These are phyloP conservation scores for Cyclotella choctawhatcheeana DNA, from an alignment of 108 stramenopile genomes.

Conservation along the genomic window DNA sequence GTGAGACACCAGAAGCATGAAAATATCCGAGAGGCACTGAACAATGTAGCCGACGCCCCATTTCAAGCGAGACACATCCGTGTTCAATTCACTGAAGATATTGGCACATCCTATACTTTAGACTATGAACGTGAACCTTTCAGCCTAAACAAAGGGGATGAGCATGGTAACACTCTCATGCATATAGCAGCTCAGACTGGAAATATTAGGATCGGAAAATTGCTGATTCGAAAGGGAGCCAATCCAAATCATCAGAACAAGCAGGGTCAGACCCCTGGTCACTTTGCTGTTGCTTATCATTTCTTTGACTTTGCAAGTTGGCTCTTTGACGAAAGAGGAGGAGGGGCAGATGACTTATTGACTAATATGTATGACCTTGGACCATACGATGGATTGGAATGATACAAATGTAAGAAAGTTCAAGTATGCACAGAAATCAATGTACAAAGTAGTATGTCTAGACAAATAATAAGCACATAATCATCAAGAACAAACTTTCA, in stretches of 20 bases:
- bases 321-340: slow-evolving; percentile 69
- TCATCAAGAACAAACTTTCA: no score
- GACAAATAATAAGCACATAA: no score
- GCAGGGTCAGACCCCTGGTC: slow-evolving; percentile 80
- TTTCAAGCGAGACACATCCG: slow-evolving; percentile 63
- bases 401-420: background rate
- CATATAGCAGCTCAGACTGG: slow-evolving; percentile 84
- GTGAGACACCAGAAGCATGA: slow-evolving; percentile 71
- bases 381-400: slow-evolving; percentile 79
- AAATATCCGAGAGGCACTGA: slow-evolving; percentile 71
- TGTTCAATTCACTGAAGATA: slow-evolving; percentile 65
- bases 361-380: slow-evolving; percentile 74
- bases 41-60: slow-evolving; percentile 55
- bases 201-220: slow-evolving; percentile 65
- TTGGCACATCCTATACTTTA: slow-evolving; percentile 81
- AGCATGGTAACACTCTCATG: slow-evolving; percentile 86
- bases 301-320: slow-evolving; percentile 81
- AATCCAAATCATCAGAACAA: slow-evolving; percentile 92
- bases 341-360: slow-evolving; percentile 63
- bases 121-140: slow-evolving; percentile 69
- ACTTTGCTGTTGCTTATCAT: slow-evolving; percentile 86
- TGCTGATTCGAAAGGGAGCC: slow-evolving; percentile 76
- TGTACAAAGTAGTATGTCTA: no score
- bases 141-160: slow-evolving; percentile 77
- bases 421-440: background rate